Evolutionary conservation across 148 eudicot genomes (phyloP), one percentile per base, ranked within the genome.

Genomic region (Vaccinium macrocarpon): DNA sequence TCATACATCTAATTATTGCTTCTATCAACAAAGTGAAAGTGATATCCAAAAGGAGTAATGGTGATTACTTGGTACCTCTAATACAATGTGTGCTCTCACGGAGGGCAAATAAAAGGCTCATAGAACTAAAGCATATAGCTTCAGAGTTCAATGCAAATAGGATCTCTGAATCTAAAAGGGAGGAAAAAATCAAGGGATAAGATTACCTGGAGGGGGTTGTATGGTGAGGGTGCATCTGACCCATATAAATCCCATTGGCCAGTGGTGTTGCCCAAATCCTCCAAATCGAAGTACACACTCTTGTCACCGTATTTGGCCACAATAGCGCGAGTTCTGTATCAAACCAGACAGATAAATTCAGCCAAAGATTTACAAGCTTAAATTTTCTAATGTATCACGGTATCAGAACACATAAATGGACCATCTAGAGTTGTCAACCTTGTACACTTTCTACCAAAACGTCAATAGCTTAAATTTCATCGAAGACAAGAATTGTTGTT

Each of bases 171-270:
- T 75, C 51, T 75, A 10, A 75, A 2, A 8, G 25, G 16, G 5
- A 19, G 19, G 0, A 19, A 19, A 23, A 25, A 66, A 4, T 6
- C n/a, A 75, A n/a, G 50, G 77, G 18, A 6, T 23, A 2, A 50
- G 38, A 79, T 68, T 81, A 95, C 98, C 99, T 97, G 99, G 85
- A 97, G 93, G 53, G 95, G 52, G 87, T 95, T 95, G 91, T 97
- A 97, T 2, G 98, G 98, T n/a, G 98, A 97, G 82, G 98, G 99
- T n/a, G 98, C 98, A 91, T 97, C 98, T 18, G 97, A 93, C 1
- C 99, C 99, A 88, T 97, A 97, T 85, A 97, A 87, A 89, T 97
- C 99, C 98, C 99, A 97, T 80, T 97, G 98, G 48, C 98, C 98
- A 79, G 99, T 95, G 56, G 99, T 95, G 94, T 97, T 95, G 78